Percentiles rank a stretch among this genome's conserved stretches.
Conservation (phyloP, 179 eudicot species). For the Patellifolia procumbens region DNA sequence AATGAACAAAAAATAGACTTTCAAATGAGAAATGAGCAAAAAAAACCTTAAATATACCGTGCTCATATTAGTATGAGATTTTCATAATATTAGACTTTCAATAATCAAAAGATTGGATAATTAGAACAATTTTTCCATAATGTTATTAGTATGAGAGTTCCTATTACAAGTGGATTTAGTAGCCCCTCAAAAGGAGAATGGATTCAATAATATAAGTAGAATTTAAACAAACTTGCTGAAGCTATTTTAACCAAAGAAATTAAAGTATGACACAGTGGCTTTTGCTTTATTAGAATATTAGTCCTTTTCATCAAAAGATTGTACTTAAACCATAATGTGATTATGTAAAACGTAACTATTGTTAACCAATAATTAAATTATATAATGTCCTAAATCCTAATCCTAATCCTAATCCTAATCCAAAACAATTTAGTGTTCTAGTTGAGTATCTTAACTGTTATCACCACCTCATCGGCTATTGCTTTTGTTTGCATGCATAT, state of each 20-base stretch:
- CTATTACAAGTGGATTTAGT: no score
- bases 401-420: background rate
- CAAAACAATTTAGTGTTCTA: background rate
- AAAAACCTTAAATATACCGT: no score
- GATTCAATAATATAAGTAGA: no score
- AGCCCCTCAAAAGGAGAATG: no score
- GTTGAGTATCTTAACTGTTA: background rate
- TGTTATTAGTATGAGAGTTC: no score
- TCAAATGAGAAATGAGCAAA: no score
- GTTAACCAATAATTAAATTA: background rate
- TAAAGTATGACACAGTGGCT: constrained; percentile 1
- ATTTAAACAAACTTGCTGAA: background rate
- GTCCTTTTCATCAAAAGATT: background rate
- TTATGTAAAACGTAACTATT: background rate
- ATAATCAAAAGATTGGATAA: no score
- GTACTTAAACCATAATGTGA: no score
- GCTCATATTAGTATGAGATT: no score
- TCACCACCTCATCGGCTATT: background rate
- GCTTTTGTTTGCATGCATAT: background rate
- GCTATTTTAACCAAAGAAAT: background rate
- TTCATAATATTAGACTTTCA: no score
- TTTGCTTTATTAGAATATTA: background rate
- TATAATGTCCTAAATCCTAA: background rate
- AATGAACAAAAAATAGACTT: no score
- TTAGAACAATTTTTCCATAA: no score